Conservation (phyloP, 306 rosid genomes). For the Hylodesmum podocarpum region DNA sequence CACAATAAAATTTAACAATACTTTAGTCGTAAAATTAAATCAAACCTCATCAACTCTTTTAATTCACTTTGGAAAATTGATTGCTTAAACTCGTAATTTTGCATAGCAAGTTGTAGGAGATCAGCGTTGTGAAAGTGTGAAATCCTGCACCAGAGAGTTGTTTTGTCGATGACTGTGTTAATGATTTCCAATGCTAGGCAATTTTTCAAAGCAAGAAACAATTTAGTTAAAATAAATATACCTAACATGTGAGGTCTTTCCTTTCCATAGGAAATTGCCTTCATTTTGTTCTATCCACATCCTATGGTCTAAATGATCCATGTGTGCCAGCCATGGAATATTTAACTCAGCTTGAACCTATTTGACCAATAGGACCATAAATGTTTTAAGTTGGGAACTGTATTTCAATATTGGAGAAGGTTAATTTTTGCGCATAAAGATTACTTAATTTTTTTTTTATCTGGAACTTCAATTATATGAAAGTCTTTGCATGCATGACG, state of each 20-base stretch:
- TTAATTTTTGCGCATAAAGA: background rate
- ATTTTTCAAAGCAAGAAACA: background rate
- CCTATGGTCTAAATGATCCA: slow-evolving; percentile 55
- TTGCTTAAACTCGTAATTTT: slow-evolving; percentile 36
- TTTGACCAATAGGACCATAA: background rate
- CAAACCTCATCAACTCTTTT: slow-evolving; percentile 37
- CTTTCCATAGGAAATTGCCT: slow-evolving; percentile 33
- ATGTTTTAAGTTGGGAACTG: background rate
- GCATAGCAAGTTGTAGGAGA: slow-evolving; percentile 34
- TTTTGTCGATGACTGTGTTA: background rate
- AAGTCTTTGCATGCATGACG: no score
- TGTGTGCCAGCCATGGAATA: slow-evolving; percentile 45
- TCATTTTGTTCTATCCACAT: slow-evolving; percentile 44
- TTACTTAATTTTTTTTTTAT: background rate
- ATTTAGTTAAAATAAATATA: background rate
- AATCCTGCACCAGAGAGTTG: slow-evolving; percentile 18
- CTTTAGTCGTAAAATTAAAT: background rate
- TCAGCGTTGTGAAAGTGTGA: background rate
- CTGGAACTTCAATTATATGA: background rate
- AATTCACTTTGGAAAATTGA: slow-evolving; percentile 41
- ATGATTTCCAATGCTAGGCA: background rate
- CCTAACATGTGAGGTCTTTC: slow-evolving; percentile 35
- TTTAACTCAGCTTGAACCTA: slow-evolving; percentile 47
- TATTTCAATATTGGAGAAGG: background rate
- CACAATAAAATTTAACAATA: background rate